Evolutionary conservation across 106 monocot species (phyloP).

Genomic region (Phalaenopsis aphrodite): DNA sequence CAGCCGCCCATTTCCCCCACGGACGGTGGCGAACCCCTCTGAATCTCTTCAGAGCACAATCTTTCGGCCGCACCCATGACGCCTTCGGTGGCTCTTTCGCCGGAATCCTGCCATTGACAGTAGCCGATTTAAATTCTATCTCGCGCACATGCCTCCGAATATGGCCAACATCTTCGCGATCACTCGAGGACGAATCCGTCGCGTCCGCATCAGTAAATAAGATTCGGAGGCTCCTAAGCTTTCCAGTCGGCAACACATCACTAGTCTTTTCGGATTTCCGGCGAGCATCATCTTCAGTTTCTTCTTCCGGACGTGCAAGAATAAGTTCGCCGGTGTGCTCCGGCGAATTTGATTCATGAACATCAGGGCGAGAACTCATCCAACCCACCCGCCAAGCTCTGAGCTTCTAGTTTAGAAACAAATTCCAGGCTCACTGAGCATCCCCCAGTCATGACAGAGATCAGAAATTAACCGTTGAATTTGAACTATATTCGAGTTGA

Average conservation of each 20-base stretch:
- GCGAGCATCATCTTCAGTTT: not conserved
- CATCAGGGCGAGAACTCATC: slow-evolving; percentile 3
- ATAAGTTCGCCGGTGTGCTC: not conserved
- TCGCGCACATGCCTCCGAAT: slow-evolving; percentile 11
- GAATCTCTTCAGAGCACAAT: slow-evolving; percentile 1
- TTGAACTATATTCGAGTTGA: not conserved
- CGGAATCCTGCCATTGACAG: not conserved
- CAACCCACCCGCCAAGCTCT: not conserved
- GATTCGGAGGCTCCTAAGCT: slow-evolving; percentile 3
- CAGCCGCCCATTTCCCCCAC: slow-evolving; percentile 48
- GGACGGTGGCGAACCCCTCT: slow-evolving; percentile 24
- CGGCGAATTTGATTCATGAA: slow-evolving; percentile 1
- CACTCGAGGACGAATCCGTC: slow-evolving; percentile 18
- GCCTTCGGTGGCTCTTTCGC: not conserved
- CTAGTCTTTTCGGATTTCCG: not conserved
- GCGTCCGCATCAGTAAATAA: slow-evolving; percentile 21
- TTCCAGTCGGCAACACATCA: not conserved
- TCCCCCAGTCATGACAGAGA: slow-evolving; percentile 5
- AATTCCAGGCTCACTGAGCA: not conserved
- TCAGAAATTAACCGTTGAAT: not conserved
- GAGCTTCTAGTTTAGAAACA: not conserved
- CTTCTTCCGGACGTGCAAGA: not conserved
- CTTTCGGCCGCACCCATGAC: not conserved
- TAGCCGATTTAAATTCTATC: slow-evolving; percentile 2
- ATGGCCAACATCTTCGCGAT: not conserved